Base-by-base conservation (phyloP, 1,284 basidiomycete species). In the Boletus sp. region DNA sequence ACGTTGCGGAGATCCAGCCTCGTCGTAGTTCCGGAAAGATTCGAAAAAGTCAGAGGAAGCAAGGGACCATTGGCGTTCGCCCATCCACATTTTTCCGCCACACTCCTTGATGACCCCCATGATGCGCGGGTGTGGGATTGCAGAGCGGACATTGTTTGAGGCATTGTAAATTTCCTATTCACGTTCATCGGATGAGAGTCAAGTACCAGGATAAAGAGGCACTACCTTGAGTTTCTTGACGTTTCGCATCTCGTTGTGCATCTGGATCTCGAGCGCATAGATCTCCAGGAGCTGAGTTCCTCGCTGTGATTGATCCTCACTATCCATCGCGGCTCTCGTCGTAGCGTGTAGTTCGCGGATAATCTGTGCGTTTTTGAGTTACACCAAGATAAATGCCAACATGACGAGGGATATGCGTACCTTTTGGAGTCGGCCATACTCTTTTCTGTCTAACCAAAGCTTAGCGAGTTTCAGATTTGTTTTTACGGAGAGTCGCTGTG, bases 51-150 rank as follows among this genome's bases (percentile, higher is more conserved):
- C 97, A 71, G 95, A 93, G 66, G 95, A 97, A 0, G 97, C 97
- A 55, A 93, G 89, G 62, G 92, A 91, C 96, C 97, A 99, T 78
- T 97, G 91, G 92, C 96, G 93, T 81, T 99, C 97, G 60, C 94
- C 94, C 97, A 99, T 99, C 94, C 97, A 98, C 97, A 99, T 99
- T 79, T 99, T 99, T 11, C 97, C 97, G 17, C 97, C 97, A 67
- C 97, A 98, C 76, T 99, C 97, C 71, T 96, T 94, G 77, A 99
- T 99, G 57, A 98, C 93, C 56, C 97, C 97, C 91, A 98, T 95
- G 71, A 99, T 98, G 30, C 95, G 88, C 11, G 97, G 97, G 78
- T 99, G 97, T 14, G 97, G 96, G 62, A 99, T 98, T 11, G 97
- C 97, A 37, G 95, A 97, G 57, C 93, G 91, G 59, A 99, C 94